Base-by-base conservation (phyloP, 202 grass and related monocot genomes). In the Saccharum hybrid region DNA sequence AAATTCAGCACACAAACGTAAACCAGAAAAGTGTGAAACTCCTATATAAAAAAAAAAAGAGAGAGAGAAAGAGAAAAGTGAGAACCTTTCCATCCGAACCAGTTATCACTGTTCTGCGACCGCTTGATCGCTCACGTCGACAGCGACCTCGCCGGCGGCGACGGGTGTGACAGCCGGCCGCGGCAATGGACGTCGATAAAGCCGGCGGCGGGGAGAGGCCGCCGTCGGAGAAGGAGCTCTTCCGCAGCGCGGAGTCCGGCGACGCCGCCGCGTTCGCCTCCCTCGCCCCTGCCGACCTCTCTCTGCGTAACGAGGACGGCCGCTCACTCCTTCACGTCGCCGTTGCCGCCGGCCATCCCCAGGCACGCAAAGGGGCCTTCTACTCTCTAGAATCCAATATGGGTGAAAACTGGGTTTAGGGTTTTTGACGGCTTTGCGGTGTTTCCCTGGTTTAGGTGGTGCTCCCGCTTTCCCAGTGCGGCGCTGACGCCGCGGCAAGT, bases 301-400 rank as follows among this genome's bases (percentile, higher is more conserved):
- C 74, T 4, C 76, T 88, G 30, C 91, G 85, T 56, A 88, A 97
- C 64, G 90, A 97, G 65, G 95, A 94, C 76, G 85, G 85, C 74
- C 92, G 95, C 23, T 93, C 90, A 41, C 90, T 97, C 31, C 77
- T 97, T 79, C 95, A 97, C 77, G 95, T 93, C 21, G 92, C 95
- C 42, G 74, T 85, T 30, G 52, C 95, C 45, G 87, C 78, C 23
- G 90, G 79, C 37, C 85, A 85, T 57, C 30, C 72, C 10, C n/a
- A 94, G 90, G 94, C 41, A 94, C 80, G 92, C 56, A 26, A 72
- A 74, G 26, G 40, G 1, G 7, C 11, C 7, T 34, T 76, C 23
- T 42, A 23, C 33, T 81, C 4, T 31, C 23, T 63, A 19, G 12
- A 7, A 41, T 26, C 26, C 26, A 26, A 26, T 26, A 26, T 26